A percentile compares a stretch with the other conserved stretches of the same genome.
Conservation (phyloP, 495 filamentous ascomycete species). For the Chlorociboria aeruginascens region DNA sequence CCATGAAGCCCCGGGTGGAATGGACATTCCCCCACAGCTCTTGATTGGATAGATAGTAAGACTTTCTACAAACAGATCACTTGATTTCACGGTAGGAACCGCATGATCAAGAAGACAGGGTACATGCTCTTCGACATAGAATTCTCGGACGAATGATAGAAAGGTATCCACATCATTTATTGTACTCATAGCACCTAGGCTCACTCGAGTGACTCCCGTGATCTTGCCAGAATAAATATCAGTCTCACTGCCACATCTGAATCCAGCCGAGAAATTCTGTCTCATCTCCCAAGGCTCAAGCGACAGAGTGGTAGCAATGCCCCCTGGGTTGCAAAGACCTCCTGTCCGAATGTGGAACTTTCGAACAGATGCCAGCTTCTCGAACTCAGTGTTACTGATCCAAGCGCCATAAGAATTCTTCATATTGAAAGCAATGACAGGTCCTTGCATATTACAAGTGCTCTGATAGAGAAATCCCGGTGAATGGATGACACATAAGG, state of each 20-base stretch:
- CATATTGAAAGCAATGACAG: constrained; percentile 78
- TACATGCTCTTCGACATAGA: constrained; percentile 46
- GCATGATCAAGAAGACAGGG: neutral
- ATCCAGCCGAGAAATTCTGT: constrained; percentile 66
- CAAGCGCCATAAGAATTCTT: constrained; percentile 52
- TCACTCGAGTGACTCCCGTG: constrained; percentile 74
- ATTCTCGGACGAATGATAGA: constrained; percentile 61
- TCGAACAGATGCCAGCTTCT: constrained; percentile 67
- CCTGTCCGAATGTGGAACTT: constrained; percentile 76
- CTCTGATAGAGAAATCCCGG: constrained; percentile 9
- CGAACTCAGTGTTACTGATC: constrained; percentile 72
- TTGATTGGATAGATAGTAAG: constrained; percentile 77
- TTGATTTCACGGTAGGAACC: neutral
- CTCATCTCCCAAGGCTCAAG: constrained; percentile 70
- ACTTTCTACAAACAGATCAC: constrained; percentile 35
- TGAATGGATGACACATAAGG: constrained; percentile 58
- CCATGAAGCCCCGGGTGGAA: constrained; percentile 56
- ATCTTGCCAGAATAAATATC: constrained; percentile 75
- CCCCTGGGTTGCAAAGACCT: constrained; percentile 84
- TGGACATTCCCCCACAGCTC: constrained; percentile 67
- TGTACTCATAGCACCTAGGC: constrained; percentile 82
- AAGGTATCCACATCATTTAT: constrained; percentile 61
- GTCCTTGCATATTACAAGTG: constrained; percentile 44
- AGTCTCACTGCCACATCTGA: constrained; percentile 67
- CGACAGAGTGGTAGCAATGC: constrained; percentile 54